Evolutionary conservation across 2,329 filamentous ascomycete genomes (phyloP).

Genomic region (Purpureocillium lavendulum): DNA sequence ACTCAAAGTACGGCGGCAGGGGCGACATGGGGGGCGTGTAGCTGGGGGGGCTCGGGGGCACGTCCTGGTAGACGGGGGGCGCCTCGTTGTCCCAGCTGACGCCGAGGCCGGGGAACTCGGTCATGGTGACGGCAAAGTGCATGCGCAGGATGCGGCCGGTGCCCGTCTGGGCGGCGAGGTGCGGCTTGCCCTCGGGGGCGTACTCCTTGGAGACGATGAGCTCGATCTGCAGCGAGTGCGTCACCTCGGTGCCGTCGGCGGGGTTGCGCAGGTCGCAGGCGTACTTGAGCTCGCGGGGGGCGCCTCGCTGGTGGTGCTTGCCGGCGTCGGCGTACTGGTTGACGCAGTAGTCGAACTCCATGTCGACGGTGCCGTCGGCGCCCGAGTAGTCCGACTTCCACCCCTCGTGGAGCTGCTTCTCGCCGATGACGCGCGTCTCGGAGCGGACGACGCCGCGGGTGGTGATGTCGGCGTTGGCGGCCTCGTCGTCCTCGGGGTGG

Average conservation of each 20-base stretch:
- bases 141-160: constrained; percentile 86
- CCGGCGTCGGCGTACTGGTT: constrained; percentile 10
- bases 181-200: constrained; percentile 58
- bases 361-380: constrained; percentile 52
- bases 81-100: constrained; percentile 97
- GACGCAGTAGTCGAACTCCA: constrained; percentile 42
- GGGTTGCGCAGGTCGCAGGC: constrained; percentile 69
- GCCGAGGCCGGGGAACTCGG: constrained; percentile 75
- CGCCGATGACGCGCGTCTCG: constrained; percentile 69
- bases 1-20: constrained; percentile 15
- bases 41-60: constrained; percentile 74
- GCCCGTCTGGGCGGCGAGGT: constrained; percentile 73
- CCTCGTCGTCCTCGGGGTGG: too few relatives aligned
- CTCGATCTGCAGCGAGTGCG: constrained; percentile 82
- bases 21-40: constrained; percentile 33
- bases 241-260: constrained; percentile 66
- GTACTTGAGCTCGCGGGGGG: constrained; percentile 43
- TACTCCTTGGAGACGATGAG: constrained; percentile 93
- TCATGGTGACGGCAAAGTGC: constrained; percentile 78
- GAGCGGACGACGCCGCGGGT: constrained; percentile 57
- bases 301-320: constrained; percentile 27
- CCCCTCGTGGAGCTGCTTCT: constrained; percentile 72
- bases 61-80: constrained; percentile 88
- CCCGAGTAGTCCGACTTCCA: constrained; percentile 70
- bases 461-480: constrained; percentile 13